A percentile compares a stretch with the other conserved stretches of the same genome.
These are phyloP conservation scores for Aspergillus cejpii DNA, from an alignment of 2,329 filamentous ascomycete species.

Conservation along the genomic window DNA sequence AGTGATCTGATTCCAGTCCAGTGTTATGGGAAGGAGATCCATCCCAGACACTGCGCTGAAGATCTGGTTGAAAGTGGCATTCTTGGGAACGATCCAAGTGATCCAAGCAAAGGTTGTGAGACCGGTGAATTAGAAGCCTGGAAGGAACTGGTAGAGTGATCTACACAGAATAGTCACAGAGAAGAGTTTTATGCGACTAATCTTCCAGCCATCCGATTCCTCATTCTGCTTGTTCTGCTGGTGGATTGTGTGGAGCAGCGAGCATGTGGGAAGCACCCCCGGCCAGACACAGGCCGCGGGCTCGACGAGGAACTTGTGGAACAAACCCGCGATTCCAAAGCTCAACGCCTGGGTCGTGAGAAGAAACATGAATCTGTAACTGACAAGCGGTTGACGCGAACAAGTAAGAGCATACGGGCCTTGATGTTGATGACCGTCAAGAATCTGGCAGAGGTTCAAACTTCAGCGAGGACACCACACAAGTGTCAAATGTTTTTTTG, in stretches of 20 bases:
- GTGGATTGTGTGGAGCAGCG: conserved; percentile 17
- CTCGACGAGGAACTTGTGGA: conserved; percentile 51
- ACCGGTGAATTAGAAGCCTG: conserved; percentile 27
- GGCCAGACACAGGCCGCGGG: conserved; percentile 58
- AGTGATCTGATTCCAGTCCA: conserved; percentile 37
- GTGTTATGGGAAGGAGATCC: conserved; percentile 31
- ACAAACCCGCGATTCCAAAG: conserved; percentile 60
- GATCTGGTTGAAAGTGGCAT: conserved; percentile 23
- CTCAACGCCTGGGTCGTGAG: conserved; percentile 61
- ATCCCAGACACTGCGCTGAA: conserved; percentile 27
- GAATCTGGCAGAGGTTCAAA: too few relatives aligned
- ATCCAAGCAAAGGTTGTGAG: conserved; percentile 27
- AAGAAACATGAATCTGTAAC: conserved; percentile 25
- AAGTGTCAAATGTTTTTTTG: too few relatives aligned
- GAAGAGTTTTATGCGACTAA: conserved; percentile 31
- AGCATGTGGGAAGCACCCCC: conserved; percentile 38
- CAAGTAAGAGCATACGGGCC: conserved; percentile 10
- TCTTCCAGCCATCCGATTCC: conserved; percentile 35
- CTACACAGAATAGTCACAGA: conserved; percentile 14
- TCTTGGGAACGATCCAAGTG: conserved; percentile 27
- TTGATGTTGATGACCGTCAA: conserved; percentile 4
- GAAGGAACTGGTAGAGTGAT: conserved; percentile 31
- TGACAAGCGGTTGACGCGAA: conserved; percentile 9
- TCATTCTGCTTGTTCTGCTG: conserved; percentile 37
- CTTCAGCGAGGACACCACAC: too few relatives aligned